phyloP scores from a whole-genome alignment of 2,329 filamentous ascomycete genomes.

The Microcyclosporella mali region DNA sequence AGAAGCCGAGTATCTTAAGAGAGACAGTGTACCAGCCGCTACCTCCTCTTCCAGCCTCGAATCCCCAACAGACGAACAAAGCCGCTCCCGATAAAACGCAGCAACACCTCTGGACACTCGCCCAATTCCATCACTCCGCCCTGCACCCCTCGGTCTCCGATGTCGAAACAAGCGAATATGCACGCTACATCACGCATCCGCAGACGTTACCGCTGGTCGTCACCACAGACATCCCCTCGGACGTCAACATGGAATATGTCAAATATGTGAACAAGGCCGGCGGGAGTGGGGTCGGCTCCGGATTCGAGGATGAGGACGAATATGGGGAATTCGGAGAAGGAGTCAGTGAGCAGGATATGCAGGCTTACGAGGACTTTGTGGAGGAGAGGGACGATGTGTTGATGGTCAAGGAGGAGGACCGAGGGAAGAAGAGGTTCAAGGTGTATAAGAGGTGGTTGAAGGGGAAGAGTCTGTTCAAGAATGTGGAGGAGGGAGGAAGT shows the following conservation, averaged over 20 bases:
- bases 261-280: conserved; percentile 70
- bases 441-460: conserved; percentile 89
- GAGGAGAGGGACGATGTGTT: conserved; percentile 74
- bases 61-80: conserved; percentile 6
- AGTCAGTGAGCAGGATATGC: conserved; percentile 58
- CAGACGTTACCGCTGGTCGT: conserved; percentile 75
- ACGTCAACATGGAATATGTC: conserved; percentile 60
- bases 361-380: conserved; percentile 71
- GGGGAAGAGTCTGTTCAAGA: conserved; percentile 91
- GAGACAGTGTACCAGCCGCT: conserved; percentile 12
- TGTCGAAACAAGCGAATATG: conserved; percentile 78
- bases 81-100: conserved; percentile 63
- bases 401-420: conserved; percentile 81
- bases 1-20: conserved; percentile 39
- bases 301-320: conserved; percentile 42
- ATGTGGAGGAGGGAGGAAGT: too few relatives aligned
- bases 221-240: conserved; percentile 58
- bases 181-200: conserved; percentile 81
- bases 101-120: conserved; percentile 81
- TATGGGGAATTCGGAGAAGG: conserved; percentile 45
- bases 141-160: conserved; percentile 75
- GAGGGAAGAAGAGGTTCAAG: conserved; percentile 90
- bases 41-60: conserved; percentile 1
- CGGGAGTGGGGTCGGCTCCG: conserved; percentile 57
- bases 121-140: conserved; percentile 76